Evolutionary conservation across 2,329 filamentous ascomycete genomes (phyloP).

Genomic region (Aspergillus fumigatiaffinis): DNA sequence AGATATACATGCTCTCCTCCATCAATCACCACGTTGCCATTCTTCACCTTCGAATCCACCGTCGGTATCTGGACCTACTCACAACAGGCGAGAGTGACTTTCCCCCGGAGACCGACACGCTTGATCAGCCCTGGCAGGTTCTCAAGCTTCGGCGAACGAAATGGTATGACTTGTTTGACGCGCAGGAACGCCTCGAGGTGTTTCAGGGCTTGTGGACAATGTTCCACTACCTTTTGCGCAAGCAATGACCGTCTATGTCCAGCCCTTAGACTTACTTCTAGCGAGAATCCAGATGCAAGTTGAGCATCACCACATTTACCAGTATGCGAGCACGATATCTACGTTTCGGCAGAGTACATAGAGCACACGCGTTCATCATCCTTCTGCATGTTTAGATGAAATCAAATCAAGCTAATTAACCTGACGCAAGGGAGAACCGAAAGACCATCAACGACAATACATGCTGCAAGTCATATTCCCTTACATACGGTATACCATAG

Average conservation of each 20-base stretch:
- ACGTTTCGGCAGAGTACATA: not conserved
- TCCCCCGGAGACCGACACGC: slow-evolving; percentile 15
- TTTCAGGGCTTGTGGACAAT: slow-evolving; percentile 57
- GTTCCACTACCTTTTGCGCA: slow-evolving; percentile 51
- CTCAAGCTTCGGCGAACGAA: slow-evolving; percentile 52
- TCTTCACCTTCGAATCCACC: slow-evolving; percentile 55
- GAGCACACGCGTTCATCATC: not conserved
- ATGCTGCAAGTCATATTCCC: not conserved
- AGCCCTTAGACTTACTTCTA: too few species aligned
- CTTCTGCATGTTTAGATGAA: not conserved
- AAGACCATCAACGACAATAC: not conserved
- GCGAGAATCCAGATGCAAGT: not conserved
- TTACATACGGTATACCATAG: not conserved
- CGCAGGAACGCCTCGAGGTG: slow-evolving; percentile 52
- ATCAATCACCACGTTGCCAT: slow-evolving; percentile 61
- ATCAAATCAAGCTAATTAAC: not conserved
- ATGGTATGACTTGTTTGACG: slow-evolving; percentile 58
- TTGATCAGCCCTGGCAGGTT: slow-evolving; percentile 46
- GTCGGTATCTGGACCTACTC: slow-evolving; percentile 54
- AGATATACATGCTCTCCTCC: slow-evolving; percentile 61
- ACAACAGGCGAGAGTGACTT: slow-evolving; percentile 39
- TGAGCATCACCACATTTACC: not conserved
- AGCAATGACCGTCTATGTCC: slow-evolving; percentile 8
- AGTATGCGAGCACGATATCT: not conserved
- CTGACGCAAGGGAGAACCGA: not conserved